Base-by-base conservation (phyloP, 495 filamentous ascomycete genomes). In the Aspergillus asperescens region DNA sequence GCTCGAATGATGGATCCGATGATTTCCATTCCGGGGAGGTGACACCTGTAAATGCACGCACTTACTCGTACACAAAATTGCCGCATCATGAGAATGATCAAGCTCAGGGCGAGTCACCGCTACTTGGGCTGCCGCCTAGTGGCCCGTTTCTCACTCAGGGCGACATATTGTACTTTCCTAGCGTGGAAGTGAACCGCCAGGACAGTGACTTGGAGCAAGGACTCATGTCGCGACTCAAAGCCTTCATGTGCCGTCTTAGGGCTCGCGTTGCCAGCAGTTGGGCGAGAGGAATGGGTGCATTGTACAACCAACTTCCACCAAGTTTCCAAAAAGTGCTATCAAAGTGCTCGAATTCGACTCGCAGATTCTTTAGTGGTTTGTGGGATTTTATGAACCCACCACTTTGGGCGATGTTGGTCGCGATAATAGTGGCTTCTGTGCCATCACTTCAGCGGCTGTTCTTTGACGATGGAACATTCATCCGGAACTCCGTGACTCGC, bases 341-440 rank as follows among this genome's bases (percentile, higher is more conserved):
- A 5, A 68, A 61, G 15, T 51, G 75, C n/a, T 64, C 68, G 29
- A 64, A 57, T 24, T 70, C 69, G 23, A 27, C 72, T 47, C 31
- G 61, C n/a, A 75, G 74, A 10, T 85, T 92, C 60, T 63, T 80
- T 46, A 57, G 66, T 31, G 90, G 89, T 27, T 55, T 87, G 7
- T 90, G 87, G 87, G 86, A 86, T 29, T 93, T 96, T 68, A 97
- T 98, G 93, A 98, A 97, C 68, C 92, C 93, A 5, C 94, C 93
- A 0, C 81, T 98, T 1, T 97, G 91, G 89, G 92, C 93, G 8
- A 97, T 98, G 92, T 75, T 97, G 1, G 70, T 81, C 16, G 87
- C 94, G 15, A 85, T 97, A 49, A 64, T 96, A 49, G 85, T 97
- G 5, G 93, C 94, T 23, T 95, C 89, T 2, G 79, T 96, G n/a